Conservation (phyloP, 2,329 filamentous ascomycete species). For the Sporothrix dimorphospora region DNA sequence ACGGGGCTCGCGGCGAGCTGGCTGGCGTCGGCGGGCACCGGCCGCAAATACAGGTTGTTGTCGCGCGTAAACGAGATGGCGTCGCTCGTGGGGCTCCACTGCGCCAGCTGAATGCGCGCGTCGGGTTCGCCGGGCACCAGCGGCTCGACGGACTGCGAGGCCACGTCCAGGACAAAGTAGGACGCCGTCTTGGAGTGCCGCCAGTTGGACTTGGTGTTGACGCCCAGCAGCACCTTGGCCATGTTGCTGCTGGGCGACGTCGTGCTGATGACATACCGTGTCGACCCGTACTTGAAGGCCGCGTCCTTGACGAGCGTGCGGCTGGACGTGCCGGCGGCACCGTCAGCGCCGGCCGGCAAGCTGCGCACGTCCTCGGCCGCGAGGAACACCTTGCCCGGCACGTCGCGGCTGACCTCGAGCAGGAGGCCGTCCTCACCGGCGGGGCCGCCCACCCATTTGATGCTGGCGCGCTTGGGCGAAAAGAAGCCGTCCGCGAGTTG, state of each 20-base stretch:
- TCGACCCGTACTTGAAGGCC: constrained; percentile 62
- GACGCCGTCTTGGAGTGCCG: constrained; percentile 83
- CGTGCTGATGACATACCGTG: constrained; percentile 59
- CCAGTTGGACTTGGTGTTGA: constrained; percentile 76
- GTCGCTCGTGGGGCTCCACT: constrained; percentile 86
- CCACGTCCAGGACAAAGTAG: constrained; percentile 94
- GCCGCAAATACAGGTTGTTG: constrained; percentile 87
- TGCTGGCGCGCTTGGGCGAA: constrained; percentile 63
- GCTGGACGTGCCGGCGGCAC: constrained; percentile 44
- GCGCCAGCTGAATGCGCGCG: constrained; percentile 76
- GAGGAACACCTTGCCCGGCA: constrained; percentile 69
- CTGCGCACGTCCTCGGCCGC: constrained; percentile 83
- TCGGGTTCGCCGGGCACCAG: constrained; percentile 70
- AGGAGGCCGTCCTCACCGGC: constrained; percentile 82
- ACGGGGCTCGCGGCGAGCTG: constrained; percentile 46
- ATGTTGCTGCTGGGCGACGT: constrained; percentile 80
- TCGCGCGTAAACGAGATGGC: constrained; percentile 85
- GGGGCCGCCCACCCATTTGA: constrained; percentile 76
- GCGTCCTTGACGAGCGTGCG: constrained; percentile 75
- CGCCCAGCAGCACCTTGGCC: constrained; percentile 82
- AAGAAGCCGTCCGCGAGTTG: constrained; percentile 70
- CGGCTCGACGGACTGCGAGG: constrained; percentile 73
- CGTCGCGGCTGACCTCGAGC: constrained; percentile 64
- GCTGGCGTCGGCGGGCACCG: constrained; percentile 49
- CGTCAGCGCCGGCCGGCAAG: constrained; percentile 43